These are phyloP conservation scores for Arthrobotrys pseudoclavata DNA, from an alignment of 2,329 filamentous ascomycete species.

Conservation along the genomic window DNA sequence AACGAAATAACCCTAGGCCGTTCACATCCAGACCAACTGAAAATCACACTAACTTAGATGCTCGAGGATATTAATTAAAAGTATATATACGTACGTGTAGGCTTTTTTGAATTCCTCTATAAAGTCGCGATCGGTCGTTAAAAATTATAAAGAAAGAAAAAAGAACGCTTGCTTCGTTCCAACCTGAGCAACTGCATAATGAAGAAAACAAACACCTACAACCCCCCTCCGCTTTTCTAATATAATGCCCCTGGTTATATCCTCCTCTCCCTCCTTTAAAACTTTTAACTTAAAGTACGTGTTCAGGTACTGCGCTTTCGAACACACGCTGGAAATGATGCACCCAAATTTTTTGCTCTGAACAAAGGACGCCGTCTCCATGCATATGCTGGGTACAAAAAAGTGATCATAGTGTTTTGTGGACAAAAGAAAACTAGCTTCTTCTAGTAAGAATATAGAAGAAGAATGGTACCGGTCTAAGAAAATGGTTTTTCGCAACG, in stretches of 20 bases:
- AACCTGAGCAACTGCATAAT: slow-evolving; percentile 3
- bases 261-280: slow-evolving; percentile 45
- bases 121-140: not conserved
- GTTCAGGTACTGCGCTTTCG: not conserved
- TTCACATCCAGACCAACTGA: too few relatives aligned
- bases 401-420: slow-evolving; percentile 37
- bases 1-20: too few relatives aligned
- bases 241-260: slow-evolving; percentile 14
- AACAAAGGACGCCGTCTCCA: slow-evolving; percentile 56
- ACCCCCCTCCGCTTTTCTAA: slow-evolving; percentile 2
- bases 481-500: slow-evolving; percentile 17
- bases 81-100: not conserved
- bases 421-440: slow-evolving; percentile 15
- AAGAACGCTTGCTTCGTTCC: not conserved
- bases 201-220: slow-evolving; percentile 15
- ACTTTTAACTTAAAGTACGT: slow-evolving; percentile 15
- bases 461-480: slow-evolving; percentile 22
- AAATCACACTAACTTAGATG: too few relatives aligned
- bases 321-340: slow-evolving; percentile 23
- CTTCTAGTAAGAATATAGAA: slow-evolving; percentile 12
- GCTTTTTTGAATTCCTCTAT: slow-evolving; percentile 1
- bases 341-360: slow-evolving; percentile 20
- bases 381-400: slow-evolving; percentile 52
- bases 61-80: not conserved
- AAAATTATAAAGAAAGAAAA: not conserved